Percentiles rank a stretch among this genome's conserved stretches.
phyloP scores from a whole-genome alignment of 1,284 basidiomycete genomes.

The Cutaneotrichosporon curvatum region DNA sequence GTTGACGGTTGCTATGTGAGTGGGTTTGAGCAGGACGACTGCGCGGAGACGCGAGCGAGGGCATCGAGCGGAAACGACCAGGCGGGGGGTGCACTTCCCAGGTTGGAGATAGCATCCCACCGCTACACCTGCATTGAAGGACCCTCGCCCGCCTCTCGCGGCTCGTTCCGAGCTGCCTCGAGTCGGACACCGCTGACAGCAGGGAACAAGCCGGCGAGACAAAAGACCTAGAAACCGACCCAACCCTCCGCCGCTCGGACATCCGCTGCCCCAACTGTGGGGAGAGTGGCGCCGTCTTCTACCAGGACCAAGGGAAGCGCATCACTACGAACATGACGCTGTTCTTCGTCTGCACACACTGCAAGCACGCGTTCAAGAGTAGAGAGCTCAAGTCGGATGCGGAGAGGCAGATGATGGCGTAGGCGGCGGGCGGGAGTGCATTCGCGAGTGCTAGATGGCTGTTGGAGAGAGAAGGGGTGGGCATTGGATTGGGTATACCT shows the following conservation, averaged over 20 bases:
- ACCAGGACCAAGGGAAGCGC: conserved; percentile 89
- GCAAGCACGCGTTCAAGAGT: conserved; percentile 59
- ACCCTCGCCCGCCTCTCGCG: too few species aligned
- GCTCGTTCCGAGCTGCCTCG: too few species aligned
- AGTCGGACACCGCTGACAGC: conserved; percentile 16
- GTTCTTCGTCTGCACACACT: conserved; percentile 86
- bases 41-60: neutral
- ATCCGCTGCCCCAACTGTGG: conserved; percentile 47
- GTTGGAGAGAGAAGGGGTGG: neutral
- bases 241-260: conserved; percentile 59
- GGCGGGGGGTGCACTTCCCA: too few species aligned
- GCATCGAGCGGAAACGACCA: neutral
- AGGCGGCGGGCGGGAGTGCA: too few species aligned
- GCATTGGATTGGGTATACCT: neutral
- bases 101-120: too few species aligned
- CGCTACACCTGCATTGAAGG: too few species aligned
- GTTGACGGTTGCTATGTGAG: conserved; percentile 85
- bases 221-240: conserved; percentile 79
- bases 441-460: neutral
- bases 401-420: too few species aligned
- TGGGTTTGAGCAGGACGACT: conserved; percentile 21
- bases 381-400: neutral
- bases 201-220: conserved; percentile 92
- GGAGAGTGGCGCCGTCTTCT: conserved; percentile 64
- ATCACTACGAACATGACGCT: conserved; percentile 74